Base-by-base conservation (phyloP, 176 grass and related monocot species). In the Carex kokanica region DNA sequence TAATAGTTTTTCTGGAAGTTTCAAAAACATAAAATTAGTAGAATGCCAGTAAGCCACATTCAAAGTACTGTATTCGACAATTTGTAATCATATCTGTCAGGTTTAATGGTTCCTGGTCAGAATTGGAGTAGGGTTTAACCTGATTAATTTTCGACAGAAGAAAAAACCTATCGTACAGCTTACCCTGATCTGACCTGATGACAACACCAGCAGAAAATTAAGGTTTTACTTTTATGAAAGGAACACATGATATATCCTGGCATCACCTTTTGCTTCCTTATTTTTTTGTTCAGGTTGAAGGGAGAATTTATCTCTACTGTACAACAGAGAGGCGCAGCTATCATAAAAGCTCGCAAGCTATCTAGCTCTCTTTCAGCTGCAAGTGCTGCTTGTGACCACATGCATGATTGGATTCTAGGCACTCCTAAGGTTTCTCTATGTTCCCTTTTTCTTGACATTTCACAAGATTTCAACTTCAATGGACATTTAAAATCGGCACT, bases 291-390 rank as follows among this genome's bases (percentile, higher is more conserved):
- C 52, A 95, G 90, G 93, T 52, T 95, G 79, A 90, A 75, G 18
- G 90, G 81, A 17, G 90, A 90, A 64, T 92, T 95, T 64, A 84
- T 95, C 74, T 55, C 38, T 66, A 60, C 24, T 31, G 85, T 95
- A 58, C 93, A 86, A 87, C 84, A 95, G 79, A 83, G 88, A 70
- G 93, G 90, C 34, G 82, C 86, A 47, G 85, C 81, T 70, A 86
- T 95, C 74, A 92, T 95, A 77, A 87, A 86, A 86, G 86, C 86
- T 8, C 88, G 90, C 11, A 89, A 86, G 86, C 90, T 80, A 71
- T 95, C 93, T 9, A 95, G 93, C 51, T 80, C 93, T 18, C 86
- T 92, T 73, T 95, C 93, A 45, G 90, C 90, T 16, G 90, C 93
- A 83, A 92, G 90, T 81, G 82, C 90, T 10, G 90, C 84, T 62